Evolutionary conservation across 805 yeast genomes (phyloP).

Genomic region (Candida taoyuanica): DNA sequence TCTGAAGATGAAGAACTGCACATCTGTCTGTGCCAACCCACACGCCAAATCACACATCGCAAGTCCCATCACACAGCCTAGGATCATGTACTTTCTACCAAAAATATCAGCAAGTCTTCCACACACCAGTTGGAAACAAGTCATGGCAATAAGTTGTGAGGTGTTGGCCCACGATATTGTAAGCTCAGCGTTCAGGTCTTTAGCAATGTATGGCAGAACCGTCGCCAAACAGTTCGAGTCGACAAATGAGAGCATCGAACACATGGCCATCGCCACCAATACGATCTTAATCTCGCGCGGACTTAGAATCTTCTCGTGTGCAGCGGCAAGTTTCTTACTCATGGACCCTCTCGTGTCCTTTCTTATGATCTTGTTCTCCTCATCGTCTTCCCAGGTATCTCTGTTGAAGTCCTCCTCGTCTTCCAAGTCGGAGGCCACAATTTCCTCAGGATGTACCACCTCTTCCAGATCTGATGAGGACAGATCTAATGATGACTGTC

Average conservation of each 20-base stretch:
- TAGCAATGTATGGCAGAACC: slow-evolving; percentile 38
- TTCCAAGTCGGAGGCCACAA: no score
- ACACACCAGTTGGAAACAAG: slow-evolving; percentile 48
- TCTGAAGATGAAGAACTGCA: slow-evolving; percentile 47
- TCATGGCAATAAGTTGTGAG: slow-evolving; percentile 46
- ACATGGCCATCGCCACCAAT: slow-evolving; percentile 16
- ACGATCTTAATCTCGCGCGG: slow-evolving; percentile 14
- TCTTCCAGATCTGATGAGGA: no score
- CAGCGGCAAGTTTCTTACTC: slow-evolving; percentile 18
- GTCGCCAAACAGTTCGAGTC: slow-evolving; percentile 21
- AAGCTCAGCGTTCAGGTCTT: slow-evolving; percentile 41
- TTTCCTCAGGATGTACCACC: neutral
- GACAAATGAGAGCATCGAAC: slow-evolving; percentile 18
- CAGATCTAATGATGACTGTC: no score
- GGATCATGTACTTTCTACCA: slow-evolving; percentile 44
- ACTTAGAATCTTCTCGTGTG: slow-evolving; percentile 13
- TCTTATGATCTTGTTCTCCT: slow-evolving; percentile 5
- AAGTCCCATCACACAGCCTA: slow-evolving; percentile 37
- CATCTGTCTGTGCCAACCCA: slow-evolving; percentile 45
- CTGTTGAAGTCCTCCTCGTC: neutral
- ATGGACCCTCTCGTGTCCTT: slow-evolving; percentile 8
- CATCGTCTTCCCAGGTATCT: slow-evolving; percentile 1
- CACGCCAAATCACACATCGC: slow-evolving; percentile 45
- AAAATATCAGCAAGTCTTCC: slow-evolving; percentile 56
- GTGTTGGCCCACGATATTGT: slow-evolving; percentile 61